Evolutionary conservation across 257 asterid species (phyloP), one percentile per base, ranked within the genome.

Genomic region (Plantago elongata): DNA sequence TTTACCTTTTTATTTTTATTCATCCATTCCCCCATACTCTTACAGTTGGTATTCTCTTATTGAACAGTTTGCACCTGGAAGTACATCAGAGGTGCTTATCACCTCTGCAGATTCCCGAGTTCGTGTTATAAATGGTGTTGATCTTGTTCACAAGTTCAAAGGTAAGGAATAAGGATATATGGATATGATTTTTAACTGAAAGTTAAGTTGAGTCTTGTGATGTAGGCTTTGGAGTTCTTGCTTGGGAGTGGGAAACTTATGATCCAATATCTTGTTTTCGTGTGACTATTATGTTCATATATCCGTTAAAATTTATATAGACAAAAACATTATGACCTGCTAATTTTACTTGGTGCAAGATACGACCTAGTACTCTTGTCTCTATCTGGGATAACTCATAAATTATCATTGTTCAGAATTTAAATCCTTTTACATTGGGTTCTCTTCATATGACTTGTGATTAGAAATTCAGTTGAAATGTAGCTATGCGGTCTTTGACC

Each of bases 71-170:
- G 82, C 89, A 29, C 99, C 97, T 16, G 96, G 95, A 78, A 93
- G 99, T 79, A 67, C 89, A 44, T 80, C 95, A 57, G 99, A 93
- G 74, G 97, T 93, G 74, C 86, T 93, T 54, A 65, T 93, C 55
- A 89, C 99, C 42, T 93, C 99, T 54, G 95, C 97, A 29, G 99
- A 93, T 81, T 93, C 96, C 68, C 83, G 99, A 57, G 71, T 93
- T 70, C 84, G 97, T 54, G 95, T 89, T 72, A 57, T 93, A 51
- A 88, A 93, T 77, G 91, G 94, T 72, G 63, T 62, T 75, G 97
- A 93, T 74, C 83, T 93, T 65, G 89, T 85, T 68, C 97, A 93
- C 84, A 93, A 89, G 78, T 89, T 84, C 74, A 93, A 89, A 93
- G 99, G 99, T 92, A 68, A 18, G 61, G 57, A 54, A 43, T 34